Conservation (phyloP, 2,329 filamentous ascomycete genomes). For the Hypoxylon sp. region DNA sequence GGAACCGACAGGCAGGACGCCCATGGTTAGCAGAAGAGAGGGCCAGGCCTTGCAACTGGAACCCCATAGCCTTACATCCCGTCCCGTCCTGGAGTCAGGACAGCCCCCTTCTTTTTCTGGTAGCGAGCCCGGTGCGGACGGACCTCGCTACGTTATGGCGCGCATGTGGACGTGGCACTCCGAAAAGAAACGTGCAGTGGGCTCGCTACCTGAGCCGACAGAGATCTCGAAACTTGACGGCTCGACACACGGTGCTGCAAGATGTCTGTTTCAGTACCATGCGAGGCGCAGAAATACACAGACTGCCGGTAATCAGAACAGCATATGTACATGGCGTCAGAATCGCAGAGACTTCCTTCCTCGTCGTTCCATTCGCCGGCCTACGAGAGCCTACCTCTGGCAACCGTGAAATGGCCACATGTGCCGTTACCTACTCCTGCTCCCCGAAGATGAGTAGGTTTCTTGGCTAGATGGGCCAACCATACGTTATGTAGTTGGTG, state of each 20-base stretch:
- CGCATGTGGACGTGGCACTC: conserved; percentile 29
- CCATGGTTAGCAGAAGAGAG: conserved; percentile 20
- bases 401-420: conserved; percentile 13
- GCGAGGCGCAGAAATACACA: conserved; percentile 16
- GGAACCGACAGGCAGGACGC: conserved; percentile 27
- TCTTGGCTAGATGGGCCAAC: too few relatives aligned
- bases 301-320: conserved; percentile 12
- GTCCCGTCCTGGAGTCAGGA: conserved; percentile 28
- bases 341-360: not conserved
- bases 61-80: conserved; percentile 31
- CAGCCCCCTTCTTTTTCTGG: conserved; percentile 18
- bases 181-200: conserved; percentile 31
- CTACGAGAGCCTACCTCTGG: conserved; percentile 1
- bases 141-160: conserved; percentile 32
- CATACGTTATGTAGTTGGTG: not conserved
- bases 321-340: not conserved
- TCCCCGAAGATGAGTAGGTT: not conserved
- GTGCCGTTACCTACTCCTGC: not conserved
- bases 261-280: conserved; percentile 35
- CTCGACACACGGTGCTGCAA: conserved; percentile 30
- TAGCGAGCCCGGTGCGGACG: conserved; percentile 36
- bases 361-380: conserved; percentile 1
- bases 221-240: conserved; percentile 22
- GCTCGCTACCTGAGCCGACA: conserved; percentile 17
- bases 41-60: conserved; percentile 22